Evolutionary conservation across 2,329 filamentous ascomycete species (phyloP), one percentile per base, ranked within the genome.

Genomic region (Chalaropsis thielavioides): DNA sequence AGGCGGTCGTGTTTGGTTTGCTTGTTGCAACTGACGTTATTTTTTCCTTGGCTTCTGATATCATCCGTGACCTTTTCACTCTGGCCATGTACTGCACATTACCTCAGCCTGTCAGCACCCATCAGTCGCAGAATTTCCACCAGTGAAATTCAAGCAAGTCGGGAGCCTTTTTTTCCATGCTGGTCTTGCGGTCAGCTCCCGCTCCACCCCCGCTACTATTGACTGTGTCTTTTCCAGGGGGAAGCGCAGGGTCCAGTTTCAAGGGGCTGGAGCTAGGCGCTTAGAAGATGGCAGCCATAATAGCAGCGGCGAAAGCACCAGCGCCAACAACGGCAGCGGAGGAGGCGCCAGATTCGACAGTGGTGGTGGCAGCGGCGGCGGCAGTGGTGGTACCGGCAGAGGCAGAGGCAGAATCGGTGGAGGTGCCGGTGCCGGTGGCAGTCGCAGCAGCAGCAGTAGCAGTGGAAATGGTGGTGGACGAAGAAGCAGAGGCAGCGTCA

Each of bases 301-400:
- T 73, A 51, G 77, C 80, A 67, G 79, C 74, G 61, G 76, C 76
- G 69, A 75, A 72, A 61, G 72, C 75, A 61, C 76, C 76, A 27
- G 70, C 68, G 64, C 70, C 41, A 68, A 69, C 40, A 24, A 67
- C 62, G 61, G 69, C 66, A 58, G 68, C 63, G 58, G 68, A 64
- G 41, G 68, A 64, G 41, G 68, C 58, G 7, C 62, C 22, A 24
- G 68, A 67, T 64, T 69, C 27, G 68, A 67, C 46, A 35, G 65
- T 64, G 54, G 70, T 67, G 56, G 69, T 65, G 61, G 68, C 64
- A 44, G 68, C 58, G 1, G 64, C 15, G 35, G 66, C 67, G n/a
- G 43, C 49, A 67, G 38, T 61, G 24, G 67, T 58, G 63, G 60
- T 64, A 22, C 46, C 38, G 43, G 64, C 46, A 24, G 46, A 38